Evolutionary conservation across 2,329 filamentous ascomycete genomes (phyloP), one percentile per base, ranked within the genome.

Genomic region (Colletotrichum sp.): DNA sequence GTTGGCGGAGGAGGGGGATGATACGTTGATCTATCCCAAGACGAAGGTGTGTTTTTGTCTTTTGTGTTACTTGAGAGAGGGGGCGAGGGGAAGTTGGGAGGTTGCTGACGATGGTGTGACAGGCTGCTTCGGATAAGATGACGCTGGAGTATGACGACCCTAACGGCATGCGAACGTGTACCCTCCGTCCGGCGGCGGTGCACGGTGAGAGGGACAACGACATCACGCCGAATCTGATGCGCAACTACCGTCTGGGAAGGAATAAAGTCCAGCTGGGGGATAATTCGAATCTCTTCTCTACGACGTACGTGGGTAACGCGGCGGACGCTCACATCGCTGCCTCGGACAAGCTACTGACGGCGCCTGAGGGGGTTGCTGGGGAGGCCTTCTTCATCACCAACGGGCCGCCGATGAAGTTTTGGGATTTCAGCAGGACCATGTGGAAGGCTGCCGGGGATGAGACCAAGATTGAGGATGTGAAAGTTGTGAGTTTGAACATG

Each of bases 381-480:
- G 87, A 93, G 77, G 89, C 91, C 3, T 91, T 94, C 82, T 93
- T 93, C 83, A 88, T 94, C 78, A 91, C 91, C 32, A 94, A 94
- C 78, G 90, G 91, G 77, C 84, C 89, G 71, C 91, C 92, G 0
- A 84, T 92, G 8, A 90, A 90, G 70, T 91, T 93, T 80, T 92
- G 92, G 85, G 91, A 92, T 79, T 89, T 93, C 76, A 88, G 91
- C 24, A 84, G 89, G 8, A 88, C 87, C 2, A 85, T 93, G 10
- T 94, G 91, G 91, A 24, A 38, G 9, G 72, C 70, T 18, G 78
- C 78, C 5, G 78, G 78, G 1, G 62, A 70, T 7, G 6, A n/a
- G 26, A 75, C 76, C 5, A 61, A 48, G 30, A 70, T 62, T 5
- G 61, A 76, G 16, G 60, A 76, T 16, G 62, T 78, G 3, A 43